Base-by-base conservation (phyloP, 2,329 filamentous ascomycete species). In the Capronia epimyces region DNA sequence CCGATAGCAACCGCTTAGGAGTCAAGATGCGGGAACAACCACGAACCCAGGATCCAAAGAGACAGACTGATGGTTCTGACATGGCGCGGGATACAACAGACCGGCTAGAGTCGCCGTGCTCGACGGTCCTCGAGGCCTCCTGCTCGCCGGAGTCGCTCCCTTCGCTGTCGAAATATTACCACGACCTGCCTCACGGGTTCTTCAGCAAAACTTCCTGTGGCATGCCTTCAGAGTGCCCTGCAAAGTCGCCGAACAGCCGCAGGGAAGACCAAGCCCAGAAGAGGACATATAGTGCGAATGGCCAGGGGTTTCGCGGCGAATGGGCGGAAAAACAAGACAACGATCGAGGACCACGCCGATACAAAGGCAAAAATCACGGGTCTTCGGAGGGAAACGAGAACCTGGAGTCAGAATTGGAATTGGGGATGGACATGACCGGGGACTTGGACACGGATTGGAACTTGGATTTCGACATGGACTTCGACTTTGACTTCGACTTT, bases 111-210 rank as follows among this genome's bases (percentile, higher is more conserved):
- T 25, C 20, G 13, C 20, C 21, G 4, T 25, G n/a, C 9, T 25
- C 39, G 8, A 42, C 39, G 21, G 20, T 40, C 37, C 24, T 42
- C 39, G 39, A 42, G 21, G 39, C 39, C 10, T 42, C 39, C 5
- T 24, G 3, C 37, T 40, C 37, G 8, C 5, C 37, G n/a, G 31
- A 20, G 20, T 42, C 39, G 12, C 39, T n/a, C 8, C 39, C 39
- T 12, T 24, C 37, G 16, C n/a, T 42, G 39, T 16, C 39, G 15
- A 12, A 8, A 25, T 42, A 25, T 15, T 15, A 22, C 18, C 24
- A 9, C 10, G 20, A 25, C 12, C 8, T 15, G 12, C 39, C 39
- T 8, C 20, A 24, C 6, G 39, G 20, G 13, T 42, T 42, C 18
- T 13, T 42, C 39, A 16, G 21, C 21, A 15, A n/a, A n/a, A 37